Evolutionary conservation across 179 eudicot genomes (phyloP).

Genomic region (Camellia oleifera): DNA sequence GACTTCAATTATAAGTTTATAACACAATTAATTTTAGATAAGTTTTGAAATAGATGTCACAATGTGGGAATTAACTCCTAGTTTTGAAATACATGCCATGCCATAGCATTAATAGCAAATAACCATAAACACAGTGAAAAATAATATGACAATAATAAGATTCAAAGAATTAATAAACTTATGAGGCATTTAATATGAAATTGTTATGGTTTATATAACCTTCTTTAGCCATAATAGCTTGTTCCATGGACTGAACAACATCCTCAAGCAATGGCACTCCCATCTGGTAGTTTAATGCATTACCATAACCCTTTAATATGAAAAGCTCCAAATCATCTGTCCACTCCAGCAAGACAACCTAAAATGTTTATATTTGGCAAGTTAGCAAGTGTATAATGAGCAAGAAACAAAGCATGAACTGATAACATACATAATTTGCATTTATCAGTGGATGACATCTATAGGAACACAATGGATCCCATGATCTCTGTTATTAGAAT

Average conservation of each 20-base stretch:
- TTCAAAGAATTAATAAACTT: too few relatives aligned
- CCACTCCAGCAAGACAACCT: slow-evolving; percentile 91
- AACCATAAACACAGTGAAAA: not conserved
- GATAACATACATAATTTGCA: not conserved
- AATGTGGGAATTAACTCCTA: not conserved
- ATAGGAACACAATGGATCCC: not conserved
- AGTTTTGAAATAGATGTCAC: not conserved
- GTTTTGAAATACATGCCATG: not conserved
- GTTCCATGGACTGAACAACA: slow-evolving; percentile 87
- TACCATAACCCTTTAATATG: slow-evolving; percentile 88
- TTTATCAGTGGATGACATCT: not conserved
- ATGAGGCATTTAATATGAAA: not conserved
- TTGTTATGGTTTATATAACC: slow-evolving; percentile 31
- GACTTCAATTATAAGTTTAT: not conserved
- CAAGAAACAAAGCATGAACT: not conserved
- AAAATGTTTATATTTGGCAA: slow-evolving; percentile 15
- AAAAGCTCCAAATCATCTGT: slow-evolving; percentile 90
- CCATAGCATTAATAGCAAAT: not conserved
- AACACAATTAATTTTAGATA: not conserved
- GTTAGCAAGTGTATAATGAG: slow-evolving; percentile 7
- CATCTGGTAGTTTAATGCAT: slow-evolving; percentile 82
- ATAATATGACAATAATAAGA: not conserved
- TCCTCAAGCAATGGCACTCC: slow-evolving; percentile 92
- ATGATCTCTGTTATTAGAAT: too few relatives aligned
- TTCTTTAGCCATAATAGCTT: slow-evolving; percentile 78